These are phyloP conservation scores for Phytophthora cactorum DNA, from an alignment of 352 stramenopile genomes.

Conservation along the genomic window DNA sequence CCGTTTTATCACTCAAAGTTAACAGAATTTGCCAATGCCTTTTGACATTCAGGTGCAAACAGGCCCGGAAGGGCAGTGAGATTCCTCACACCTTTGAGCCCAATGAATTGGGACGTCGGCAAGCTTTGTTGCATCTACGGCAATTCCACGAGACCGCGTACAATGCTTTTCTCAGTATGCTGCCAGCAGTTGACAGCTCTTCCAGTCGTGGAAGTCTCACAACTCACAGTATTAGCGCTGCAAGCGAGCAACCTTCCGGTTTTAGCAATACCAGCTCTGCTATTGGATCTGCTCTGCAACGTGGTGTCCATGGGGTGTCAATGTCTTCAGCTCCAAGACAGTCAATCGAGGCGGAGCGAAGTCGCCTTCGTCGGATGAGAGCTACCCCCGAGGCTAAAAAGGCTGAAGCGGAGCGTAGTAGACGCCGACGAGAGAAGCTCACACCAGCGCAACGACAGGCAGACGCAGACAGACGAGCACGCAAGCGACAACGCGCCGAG, in stretches of 20 bases:
- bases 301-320: not conserved
- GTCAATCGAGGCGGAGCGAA: conserved; percentile 62
- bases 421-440: conserved; percentile 60
- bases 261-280: too few species aligned
- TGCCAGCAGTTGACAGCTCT: conserved; percentile 38
- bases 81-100: conserved; percentile 69
- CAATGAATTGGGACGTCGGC: conserved; percentile 59
- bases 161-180: conserved; percentile 54
- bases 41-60: conserved; percentile 50
- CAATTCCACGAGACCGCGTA: conserved; percentile 65
- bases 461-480: conserved; percentile 65
- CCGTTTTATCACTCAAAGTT: not conserved
- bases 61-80: conserved; percentile 44
- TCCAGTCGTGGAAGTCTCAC: not conserved
- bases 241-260: not conserved
- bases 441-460: conserved; percentile 71
- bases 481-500: conserved; percentile 59
- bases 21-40: too few species aligned
- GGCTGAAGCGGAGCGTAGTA: conserved; percentile 65
- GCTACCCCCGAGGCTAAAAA: conserved; percentile 54
- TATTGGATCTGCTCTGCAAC: not conserved
- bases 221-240: not conserved
- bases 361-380: conserved; percentile 53
- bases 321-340: conserved; percentile 27
- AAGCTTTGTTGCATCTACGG: conserved; percentile 70